phyloP scores from a whole-genome alignment of 2,329 filamentous ascomycete species.

The Aureobasidium melanogenum region DNA sequence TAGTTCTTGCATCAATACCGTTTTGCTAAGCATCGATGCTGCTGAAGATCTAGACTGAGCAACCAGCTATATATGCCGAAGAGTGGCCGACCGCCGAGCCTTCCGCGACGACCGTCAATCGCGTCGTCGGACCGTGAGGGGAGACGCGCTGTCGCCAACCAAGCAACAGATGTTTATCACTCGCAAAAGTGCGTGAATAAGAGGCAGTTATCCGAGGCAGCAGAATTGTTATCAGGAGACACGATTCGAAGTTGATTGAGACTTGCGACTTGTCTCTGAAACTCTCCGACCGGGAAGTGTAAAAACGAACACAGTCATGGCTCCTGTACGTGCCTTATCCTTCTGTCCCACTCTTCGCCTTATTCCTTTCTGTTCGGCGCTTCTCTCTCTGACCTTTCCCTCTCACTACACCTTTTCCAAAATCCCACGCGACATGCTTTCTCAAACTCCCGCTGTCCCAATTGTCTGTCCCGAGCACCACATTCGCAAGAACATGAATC shows the following conservation, averaged over 20 bases:
- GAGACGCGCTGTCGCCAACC: constrained; percentile 8
- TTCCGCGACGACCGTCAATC: constrained; percentile 1
- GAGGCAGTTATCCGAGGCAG: neutral
- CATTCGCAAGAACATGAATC: neutral
- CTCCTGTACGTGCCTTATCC: constrained; percentile 12
- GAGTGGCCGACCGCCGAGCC: neutral
- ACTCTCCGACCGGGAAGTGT: neutral
- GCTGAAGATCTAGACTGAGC: neutral
- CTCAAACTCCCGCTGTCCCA: neutral
- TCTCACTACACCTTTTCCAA: neutral
- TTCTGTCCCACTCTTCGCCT: constrained; percentile 9
- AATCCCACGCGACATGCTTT: neutral
- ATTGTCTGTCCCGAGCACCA: neutral
- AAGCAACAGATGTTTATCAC: neutral
- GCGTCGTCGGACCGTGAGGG: constrained; percentile 4
- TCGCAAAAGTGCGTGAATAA: neutral
- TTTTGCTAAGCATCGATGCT: neutral
- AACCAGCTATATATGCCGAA: neutral
- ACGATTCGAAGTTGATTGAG: neutral
- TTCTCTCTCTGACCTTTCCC: neutral
- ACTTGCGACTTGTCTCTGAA: neutral
- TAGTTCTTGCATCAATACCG: neutral
- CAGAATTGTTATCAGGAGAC: neutral
- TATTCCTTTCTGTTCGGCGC: constrained; percentile 2
- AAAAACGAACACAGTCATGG: constrained; percentile 3